Evolutionary conservation across 1,284 basidiomycete species (phyloP).

Genomic region (Golubevia sp.): DNA sequence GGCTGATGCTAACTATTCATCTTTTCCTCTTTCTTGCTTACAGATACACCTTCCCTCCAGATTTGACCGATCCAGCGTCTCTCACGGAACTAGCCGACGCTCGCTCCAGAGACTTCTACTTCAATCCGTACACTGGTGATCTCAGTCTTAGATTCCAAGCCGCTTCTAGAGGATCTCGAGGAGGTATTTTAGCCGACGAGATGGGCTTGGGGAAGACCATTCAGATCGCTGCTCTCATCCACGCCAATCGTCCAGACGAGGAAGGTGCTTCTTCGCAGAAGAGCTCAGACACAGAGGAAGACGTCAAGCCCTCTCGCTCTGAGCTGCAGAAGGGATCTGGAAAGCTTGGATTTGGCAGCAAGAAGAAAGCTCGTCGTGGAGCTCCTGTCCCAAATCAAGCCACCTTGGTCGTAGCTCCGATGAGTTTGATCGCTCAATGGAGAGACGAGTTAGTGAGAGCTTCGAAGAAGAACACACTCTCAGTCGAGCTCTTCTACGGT

Average conservation of each 20-base stretch:
- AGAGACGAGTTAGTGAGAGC: slow-evolving; percentile 76
- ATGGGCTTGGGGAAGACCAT: slow-evolving; percentile 95
- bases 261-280: not conserved
- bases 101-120: slow-evolving; percentile 2
- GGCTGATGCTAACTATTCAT: too few relatives aligned
- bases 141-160: slow-evolving; percentile 83
- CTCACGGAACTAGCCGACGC: slow-evolving; percentile 15
- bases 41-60: not conserved
- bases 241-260: slow-evolving; percentile 67
- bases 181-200: slow-evolving; percentile 84
- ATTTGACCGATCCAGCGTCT: not conserved
- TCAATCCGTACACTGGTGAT: slow-evolving; percentile 72
- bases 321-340: not conserved
- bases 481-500: slow-evolving; percentile 76
- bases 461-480: slow-evolving; percentile 68
- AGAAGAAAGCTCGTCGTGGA: not conserved
- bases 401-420: slow-evolving; percentile 90
- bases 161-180: slow-evolving; percentile 77
- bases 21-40: not conserved
- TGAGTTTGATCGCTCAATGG: slow-evolving; percentile 90
- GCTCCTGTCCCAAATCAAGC: slow-evolving; percentile 50
- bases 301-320: not conserved
- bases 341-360: not conserved
- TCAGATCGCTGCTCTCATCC: slow-evolving; percentile 89
- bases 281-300: not conserved